Percentiles rank a stretch among this genome's conserved stretches.
Conservation (phyloP, 495 filamentous ascomycete species). For the Aeminium ludgeri region DNA sequence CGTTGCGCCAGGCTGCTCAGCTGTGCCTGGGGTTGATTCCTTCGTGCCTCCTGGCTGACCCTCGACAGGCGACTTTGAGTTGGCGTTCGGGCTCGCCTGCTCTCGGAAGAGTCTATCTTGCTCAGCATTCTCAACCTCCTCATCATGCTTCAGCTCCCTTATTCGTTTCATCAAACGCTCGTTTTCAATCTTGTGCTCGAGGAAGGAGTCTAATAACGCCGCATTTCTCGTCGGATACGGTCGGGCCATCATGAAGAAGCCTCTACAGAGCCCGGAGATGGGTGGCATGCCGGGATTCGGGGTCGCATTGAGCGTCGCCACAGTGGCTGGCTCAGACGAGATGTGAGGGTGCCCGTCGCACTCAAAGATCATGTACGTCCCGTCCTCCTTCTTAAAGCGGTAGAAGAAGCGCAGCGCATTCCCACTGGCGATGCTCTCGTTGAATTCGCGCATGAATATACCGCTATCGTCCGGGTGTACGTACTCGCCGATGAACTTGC, state of each 20-base stretch:
- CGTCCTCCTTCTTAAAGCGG: constrained; percentile 63
- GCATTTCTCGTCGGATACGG: constrained; percentile 84
- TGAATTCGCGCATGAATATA: constrained; percentile 75
- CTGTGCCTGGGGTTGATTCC: neutral
- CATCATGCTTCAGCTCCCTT: constrained; percentile 67
- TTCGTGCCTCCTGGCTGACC: neutral
- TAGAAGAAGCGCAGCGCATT: constrained; percentile 76
- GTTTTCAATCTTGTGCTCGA: constrained; percentile 97
- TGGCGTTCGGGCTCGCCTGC: constrained; percentile 15
- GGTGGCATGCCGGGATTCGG: constrained; percentile 26
- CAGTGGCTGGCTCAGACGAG: constrained; percentile 37
- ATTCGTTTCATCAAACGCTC: constrained; percentile 73
- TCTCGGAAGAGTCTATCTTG: constrained; percentile 27
- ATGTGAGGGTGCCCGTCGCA: constrained; percentile 85
- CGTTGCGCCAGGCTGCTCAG: neutral
- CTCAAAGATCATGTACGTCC: constrained; percentile 64
- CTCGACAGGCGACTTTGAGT: constrained; percentile 16
- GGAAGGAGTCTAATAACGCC: constrained; percentile 71
- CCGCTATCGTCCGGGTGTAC: constrained; percentile 79
- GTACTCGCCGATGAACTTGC: constrained; percentile 56
- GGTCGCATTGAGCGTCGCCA: constrained; percentile 32
- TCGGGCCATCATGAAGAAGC: constrained; percentile 85
- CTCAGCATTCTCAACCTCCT: constrained; percentile 54
- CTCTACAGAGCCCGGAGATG: constrained; percentile 51
- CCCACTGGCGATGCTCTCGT: constrained; percentile 74